Evolutionary conservation across 768 basidiomycete species (phyloP).

Genomic region (Suillus luteus): DNA sequence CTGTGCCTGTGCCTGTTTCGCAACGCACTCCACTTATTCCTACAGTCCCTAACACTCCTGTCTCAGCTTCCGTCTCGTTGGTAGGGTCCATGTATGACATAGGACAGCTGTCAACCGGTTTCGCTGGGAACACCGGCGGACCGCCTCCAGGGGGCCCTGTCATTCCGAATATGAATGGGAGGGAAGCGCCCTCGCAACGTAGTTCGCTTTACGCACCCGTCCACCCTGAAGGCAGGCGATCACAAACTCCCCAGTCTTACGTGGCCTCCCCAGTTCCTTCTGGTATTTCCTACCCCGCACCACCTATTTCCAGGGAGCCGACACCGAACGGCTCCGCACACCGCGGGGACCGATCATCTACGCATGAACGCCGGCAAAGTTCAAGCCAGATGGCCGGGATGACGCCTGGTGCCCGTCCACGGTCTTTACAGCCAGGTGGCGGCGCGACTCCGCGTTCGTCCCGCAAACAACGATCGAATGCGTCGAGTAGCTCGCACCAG

Average conservation of each 20-base stretch:
- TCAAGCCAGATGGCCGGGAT: conserved; percentile 26
- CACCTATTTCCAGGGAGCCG: conserved; percentile 31
- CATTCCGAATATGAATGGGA: conserved; percentile 21
- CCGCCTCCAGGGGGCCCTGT: conserved; percentile 23
- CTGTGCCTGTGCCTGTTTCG: conserved; percentile 22
- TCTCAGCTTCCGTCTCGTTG: conserved; percentile 13
- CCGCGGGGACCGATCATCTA: conserved; percentile 22
- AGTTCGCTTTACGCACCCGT: conserved; percentile 15
- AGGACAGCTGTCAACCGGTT: conserved; percentile 21
- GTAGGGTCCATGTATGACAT: conserved; percentile 20
- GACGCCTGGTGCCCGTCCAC: conserved; percentile 22
- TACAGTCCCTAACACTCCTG: conserved; percentile 18
- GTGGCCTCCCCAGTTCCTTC: conserved; percentile 28
- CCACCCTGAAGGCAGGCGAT: conserved; percentile 22
- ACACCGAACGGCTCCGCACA: conserved; percentile 10
- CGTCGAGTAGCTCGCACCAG: conserved; percentile 23
- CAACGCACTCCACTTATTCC: conserved; percentile 19
- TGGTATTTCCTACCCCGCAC: conserved; percentile 29
- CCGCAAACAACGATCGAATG: conserved; percentile 26
- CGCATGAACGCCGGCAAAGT: conserved; percentile 31
- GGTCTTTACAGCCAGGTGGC: conserved; percentile 18
- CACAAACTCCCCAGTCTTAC: conserved; percentile 28
- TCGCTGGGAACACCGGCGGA: conserved; percentile 8
- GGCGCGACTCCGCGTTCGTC: conserved; percentile 13
- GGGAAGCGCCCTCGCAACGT: conserved; percentile 13